phyloP scores from a whole-genome alignment of 2,329 filamentous ascomycete genomes.

The Amauroascus niger region DNA sequence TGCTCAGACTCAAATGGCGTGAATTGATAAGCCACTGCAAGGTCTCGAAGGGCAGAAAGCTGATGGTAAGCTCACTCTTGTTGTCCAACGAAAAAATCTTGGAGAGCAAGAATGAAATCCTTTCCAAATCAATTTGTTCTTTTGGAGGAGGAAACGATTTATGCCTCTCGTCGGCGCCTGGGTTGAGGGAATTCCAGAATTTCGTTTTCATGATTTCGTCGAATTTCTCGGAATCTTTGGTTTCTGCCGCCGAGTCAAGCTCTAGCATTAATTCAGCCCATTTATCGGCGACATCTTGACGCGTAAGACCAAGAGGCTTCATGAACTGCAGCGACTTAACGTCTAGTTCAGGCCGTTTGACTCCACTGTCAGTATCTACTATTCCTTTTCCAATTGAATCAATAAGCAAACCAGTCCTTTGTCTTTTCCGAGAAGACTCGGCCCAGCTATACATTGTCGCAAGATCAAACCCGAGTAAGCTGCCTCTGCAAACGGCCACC shows the following conservation, averaged over 20 bases:
- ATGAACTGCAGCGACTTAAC: constrained; percentile 26
- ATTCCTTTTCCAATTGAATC: constrained; percentile 38
- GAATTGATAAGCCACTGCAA: constrained; percentile 35
- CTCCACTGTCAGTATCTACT: constrained; percentile 25
- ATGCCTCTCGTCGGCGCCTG: constrained; percentile 19
- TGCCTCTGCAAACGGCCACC: constrained; percentile 34
- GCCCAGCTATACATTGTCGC: constrained; percentile 25
- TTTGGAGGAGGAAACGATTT: constrained; percentile 21
- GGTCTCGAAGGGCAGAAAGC: constrained; percentile 31
- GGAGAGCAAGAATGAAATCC: constrained; percentile 31
- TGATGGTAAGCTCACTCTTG: constrained; percentile 24
- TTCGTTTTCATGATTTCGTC: constrained; percentile 26
- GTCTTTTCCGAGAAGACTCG: constrained; percentile 30
- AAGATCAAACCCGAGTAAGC: constrained; percentile 39
- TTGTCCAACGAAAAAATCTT: constrained; percentile 30
- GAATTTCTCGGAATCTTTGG: constrained; percentile 26
- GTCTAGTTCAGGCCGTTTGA: constrained; percentile 22
- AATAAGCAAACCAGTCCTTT: constrained; percentile 33
- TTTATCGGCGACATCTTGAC: constrained; percentile 25
- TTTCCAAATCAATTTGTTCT: constrained; percentile 30
- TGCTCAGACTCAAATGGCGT: constrained; percentile 32
- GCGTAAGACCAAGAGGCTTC: constrained; percentile 26
- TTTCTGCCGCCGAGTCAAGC: constrained; percentile 24
- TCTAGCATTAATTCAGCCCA: constrained; percentile 29
- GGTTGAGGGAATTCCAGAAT: constrained; percentile 19